These are phyloP conservation scores for Salix exigua DNA, from an alignment of 345 rosid genomes.

Conservation along the genomic window DNA sequence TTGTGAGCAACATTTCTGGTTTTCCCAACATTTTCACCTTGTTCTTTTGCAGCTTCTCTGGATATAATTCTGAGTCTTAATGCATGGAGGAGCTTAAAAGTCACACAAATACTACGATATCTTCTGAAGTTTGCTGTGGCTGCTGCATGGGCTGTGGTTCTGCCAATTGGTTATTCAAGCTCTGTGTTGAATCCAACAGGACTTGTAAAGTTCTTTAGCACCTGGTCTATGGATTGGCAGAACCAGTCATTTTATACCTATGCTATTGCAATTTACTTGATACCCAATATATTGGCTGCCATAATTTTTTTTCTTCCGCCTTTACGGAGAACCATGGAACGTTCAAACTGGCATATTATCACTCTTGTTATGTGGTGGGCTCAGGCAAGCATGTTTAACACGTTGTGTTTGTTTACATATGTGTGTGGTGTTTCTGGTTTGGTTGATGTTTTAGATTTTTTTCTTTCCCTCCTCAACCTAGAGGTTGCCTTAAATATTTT, in stretches of 20 bases:
- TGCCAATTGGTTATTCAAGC: constrained; percentile 75
- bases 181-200: constrained; percentile 73
- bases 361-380: constrained; percentile 98
- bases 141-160: constrained; percentile 74
- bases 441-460: neutral
- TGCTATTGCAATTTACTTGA: constrained; percentile 71
- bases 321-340: constrained; percentile 75
- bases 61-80: constrained; percentile 75
- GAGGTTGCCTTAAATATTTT: neutral
- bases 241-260: constrained; percentile 57
- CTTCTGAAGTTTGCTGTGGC: constrained; percentile 72
- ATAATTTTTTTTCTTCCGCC: constrained; percentile 69
- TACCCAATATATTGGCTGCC: constrained; percentile 75
- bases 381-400: constrained; percentile 55
- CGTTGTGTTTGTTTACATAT: neutral
- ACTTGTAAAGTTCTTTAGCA: constrained; percentile 58
- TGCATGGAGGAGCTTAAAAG: constrained; percentile 84
- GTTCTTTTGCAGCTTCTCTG: constrained; percentile 53
- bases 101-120: constrained; percentile 72
- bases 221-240: constrained; percentile 64
- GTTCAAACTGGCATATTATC: constrained; percentile 67
- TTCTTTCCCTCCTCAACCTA: constrained; percentile 2
- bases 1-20: neutral
- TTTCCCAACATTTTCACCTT: constrained; percentile 2
- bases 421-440: neutral